Evolutionary conservation across 345 rosid genomes (phyloP).

Genomic region (Limnanthes douglasii): DNA sequence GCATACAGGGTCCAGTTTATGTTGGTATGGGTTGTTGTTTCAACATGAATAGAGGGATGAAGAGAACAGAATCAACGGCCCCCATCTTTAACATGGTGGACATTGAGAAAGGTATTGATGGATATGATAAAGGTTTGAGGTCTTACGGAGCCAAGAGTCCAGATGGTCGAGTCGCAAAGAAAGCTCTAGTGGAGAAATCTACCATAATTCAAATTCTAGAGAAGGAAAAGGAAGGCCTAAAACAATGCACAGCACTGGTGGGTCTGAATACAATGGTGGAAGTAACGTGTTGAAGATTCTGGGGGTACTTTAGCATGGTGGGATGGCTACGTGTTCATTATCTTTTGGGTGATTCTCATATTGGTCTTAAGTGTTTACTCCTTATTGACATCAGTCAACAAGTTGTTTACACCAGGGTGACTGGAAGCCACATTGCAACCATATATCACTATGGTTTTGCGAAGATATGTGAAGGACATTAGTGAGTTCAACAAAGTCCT

Average conservation of each 20-base stretch:
- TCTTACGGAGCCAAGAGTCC: no score
- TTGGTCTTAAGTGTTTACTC: conserved; percentile 81
- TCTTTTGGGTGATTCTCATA: conserved; percentile 89
- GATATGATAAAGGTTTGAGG: no score
- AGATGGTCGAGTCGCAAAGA: no score
- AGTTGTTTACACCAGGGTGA: conserved; percentile 84
- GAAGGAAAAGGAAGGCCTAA: conserved; percentile 83
- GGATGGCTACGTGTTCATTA: conserved; percentile 93
- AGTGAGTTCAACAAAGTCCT: conserved; percentile 93
- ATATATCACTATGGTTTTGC: conserved; percentile 98
- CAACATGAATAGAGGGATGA: conserved; percentile 70
- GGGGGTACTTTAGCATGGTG: conserved; percentile 97
- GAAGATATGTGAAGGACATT: conserved; percentile 87
- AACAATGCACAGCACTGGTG: conserved; percentile 92
- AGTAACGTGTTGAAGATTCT: conserved; percentile 94
- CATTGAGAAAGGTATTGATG: conserved; percentile 95
- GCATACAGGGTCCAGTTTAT: conserved; percentile 97
- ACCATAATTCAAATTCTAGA: conserved; percentile 71
- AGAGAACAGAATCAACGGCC: conserved; percentile 86
- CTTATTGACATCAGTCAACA: conserved; percentile 91
- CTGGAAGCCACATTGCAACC: conserved; percentile 86
- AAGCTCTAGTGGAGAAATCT: conserved; percentile 95
- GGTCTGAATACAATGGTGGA: conserved; percentile 91
- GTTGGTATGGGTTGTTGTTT: conserved; percentile 99
- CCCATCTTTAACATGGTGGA: conserved; percentile 99